Percentiles rank a stretch among this genome's conserved stretches.
These are phyloP conservation scores for Trichoderma brevicompactum DNA, from an alignment of 2,329 filamentous ascomycete genomes.

Conservation along the genomic window DNA sequence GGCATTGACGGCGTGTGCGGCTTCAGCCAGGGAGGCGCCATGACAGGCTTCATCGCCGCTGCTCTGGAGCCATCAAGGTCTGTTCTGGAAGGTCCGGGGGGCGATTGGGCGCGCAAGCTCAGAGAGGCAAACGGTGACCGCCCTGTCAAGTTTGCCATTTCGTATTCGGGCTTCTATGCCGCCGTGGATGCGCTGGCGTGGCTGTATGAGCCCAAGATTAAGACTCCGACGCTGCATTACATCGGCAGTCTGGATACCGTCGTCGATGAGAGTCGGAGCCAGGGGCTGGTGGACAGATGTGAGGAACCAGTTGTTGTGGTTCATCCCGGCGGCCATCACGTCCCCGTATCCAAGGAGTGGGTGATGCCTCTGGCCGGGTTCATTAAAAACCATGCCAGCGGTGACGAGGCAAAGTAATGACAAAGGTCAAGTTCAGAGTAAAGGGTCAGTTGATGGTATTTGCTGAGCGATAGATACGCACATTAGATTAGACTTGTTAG, in stretches of 20 bases:
- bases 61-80: conserved; percentile 62
- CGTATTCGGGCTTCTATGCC: conserved; percentile 78
- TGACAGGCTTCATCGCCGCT: conserved; percentile 72
- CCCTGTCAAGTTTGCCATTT: conserved; percentile 70
- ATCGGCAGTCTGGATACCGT: conserved; percentile 85
- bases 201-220: conserved; percentile 72
- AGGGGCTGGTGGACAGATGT: conserved; percentile 68
- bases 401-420: conserved; percentile 10
- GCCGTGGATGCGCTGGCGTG: conserved; percentile 64
- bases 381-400: conserved; percentile 53
- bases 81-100: conserved; percentile 38
- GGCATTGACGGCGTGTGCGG: conserved; percentile 79
- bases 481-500: conserved; percentile 1
- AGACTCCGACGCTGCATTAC: conserved; percentile 79
- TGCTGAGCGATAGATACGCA: conserved; percentile 31
- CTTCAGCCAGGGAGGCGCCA: conserved; percentile 79
- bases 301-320: conserved; percentile 59
- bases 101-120: conserved; percentile 51
- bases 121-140: conserved; percentile 53
- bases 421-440: neutral
- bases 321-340: conserved; percentile 89
- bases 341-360: conserved; percentile 83
- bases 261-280: conserved; percentile 76
- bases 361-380: conserved; percentile 76
- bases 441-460: conserved; percentile 31